Percentiles rank a stretch among this genome's conserved stretches.
Evolutionary conservation across 169 alveolate genomes (phyloP).

Genomic region (Plasmodium knowlesi): DNA sequence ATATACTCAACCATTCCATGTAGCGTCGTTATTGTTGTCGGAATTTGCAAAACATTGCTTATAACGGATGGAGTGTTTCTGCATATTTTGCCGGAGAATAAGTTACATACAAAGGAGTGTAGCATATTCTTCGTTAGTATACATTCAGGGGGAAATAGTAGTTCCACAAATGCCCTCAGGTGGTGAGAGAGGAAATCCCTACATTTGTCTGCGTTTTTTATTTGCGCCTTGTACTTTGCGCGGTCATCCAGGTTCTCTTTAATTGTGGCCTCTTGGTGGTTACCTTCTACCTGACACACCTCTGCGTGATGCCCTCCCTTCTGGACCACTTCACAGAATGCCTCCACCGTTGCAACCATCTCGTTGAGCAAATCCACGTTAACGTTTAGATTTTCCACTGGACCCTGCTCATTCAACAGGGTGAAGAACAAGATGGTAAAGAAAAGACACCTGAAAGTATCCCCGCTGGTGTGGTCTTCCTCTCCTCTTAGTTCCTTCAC

Average conservation of each 20-base stretch:
- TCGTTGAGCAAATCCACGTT: slow-evolving; percentile 13
- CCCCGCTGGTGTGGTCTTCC: background rate
- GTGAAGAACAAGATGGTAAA: slow-evolving; percentile 16
- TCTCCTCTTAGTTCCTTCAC: background rate
- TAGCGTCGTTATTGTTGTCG: background rate
- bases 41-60: slow-evolving; percentile 18
- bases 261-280: background rate
- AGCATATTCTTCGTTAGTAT: slow-evolving; percentile 39
- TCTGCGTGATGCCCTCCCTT: background rate
- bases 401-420: slow-evolving; percentile 18
- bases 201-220: slow-evolving; percentile 8
- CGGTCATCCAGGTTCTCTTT: background rate
- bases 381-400: slow-evolving; percentile 8
- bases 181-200: slow-evolving; percentile 23
- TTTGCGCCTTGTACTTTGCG: background rate
- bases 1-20: slow-evolving; percentile 6
- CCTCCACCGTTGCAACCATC: background rate
- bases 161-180: background rate
- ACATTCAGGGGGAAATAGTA: background rate
- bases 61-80: slow-evolving; percentile 18
- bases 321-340: background rate
- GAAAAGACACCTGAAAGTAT: slow-evolving; percentile 10
- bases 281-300: background rate
- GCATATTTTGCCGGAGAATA: background rate
- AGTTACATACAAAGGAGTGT: slow-evolving; percentile 9